Evolutionary conservation across 1,284 basidiomycete species (phyloP), one percentile per base, ranked within the genome.

Genomic region (Ustilago loliicola): DNA sequence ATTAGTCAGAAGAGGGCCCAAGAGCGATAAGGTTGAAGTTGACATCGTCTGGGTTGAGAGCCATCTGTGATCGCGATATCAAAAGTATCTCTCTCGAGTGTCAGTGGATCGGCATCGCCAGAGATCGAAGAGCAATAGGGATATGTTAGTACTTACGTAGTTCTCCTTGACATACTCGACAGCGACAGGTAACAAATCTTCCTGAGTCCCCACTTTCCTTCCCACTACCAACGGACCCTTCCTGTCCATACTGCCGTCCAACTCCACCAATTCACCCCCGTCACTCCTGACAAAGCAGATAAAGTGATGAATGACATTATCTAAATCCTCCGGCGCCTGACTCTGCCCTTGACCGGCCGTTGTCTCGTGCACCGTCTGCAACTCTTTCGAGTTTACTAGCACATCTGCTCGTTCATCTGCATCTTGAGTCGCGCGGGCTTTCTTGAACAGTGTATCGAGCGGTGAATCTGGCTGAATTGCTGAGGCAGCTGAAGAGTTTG

Each of bases 1-100:
- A n/a, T 50, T 42, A 73, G 42, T 67, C 61, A 23, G 65, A 56
- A 1, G 67, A 66, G 3, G 77, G 71, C 4, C 66, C 79, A 11
- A 86, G 66, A n/a, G 85, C 85, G 21, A 86, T 85, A 17, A 86
- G 68, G 53, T 82, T 83, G 55, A 81, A 86, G 67, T 85, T 81
- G 64, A 83, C 68, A 54, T 80, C 75, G 9, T 83, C 58, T 0
- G 84, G 83, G 32, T 83, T 73, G 17, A 72, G 48, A 1, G 66
- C 63, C 83, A 86, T 86, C 78, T 84, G 58, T 50, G 4, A n/a
- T 29, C 52, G 52, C n/a, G 3, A 23, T 38, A 25, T 19, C 9
- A 29, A 51, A 30, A 29, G 25, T 3, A 38, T 7, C 36, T 10
- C 15, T 15, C 19, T n/a, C 6, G 17, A 3, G 30, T 50, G 50